Evolutionary conservation across 257 asterid genomes (phyloP).

Genomic region (Penstemon barbatus): DNA sequence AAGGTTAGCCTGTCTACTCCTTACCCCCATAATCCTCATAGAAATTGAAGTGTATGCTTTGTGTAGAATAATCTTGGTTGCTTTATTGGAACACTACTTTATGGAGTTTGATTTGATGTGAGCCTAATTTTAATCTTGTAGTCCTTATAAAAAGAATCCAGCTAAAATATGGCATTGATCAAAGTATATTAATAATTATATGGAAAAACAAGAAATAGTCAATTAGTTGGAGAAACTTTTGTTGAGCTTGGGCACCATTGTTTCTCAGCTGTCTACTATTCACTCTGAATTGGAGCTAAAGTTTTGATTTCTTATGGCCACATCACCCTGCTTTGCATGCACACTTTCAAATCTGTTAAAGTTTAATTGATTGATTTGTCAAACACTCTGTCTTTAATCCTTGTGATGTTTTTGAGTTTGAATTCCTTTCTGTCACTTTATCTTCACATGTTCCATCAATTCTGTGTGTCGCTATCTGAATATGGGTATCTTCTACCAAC

Average conservation of each 20-base stretch:
- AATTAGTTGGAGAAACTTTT: background rate
- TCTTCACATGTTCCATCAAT: background rate
- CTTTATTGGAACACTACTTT: background rate
- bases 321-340: conserved; percentile 2
- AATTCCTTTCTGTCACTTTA: background rate
- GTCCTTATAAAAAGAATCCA: conserved; percentile 4
- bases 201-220: background rate
- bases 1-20: conserved; percentile 13
- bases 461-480: conserved; percentile 1
- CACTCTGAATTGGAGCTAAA: conserved; percentile 18
- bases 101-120: too few relatives aligned
- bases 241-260: conserved; percentile 3
- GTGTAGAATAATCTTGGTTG: background rate
- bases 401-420: background rate
- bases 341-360: background rate
- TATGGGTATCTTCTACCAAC: conserved; percentile 2
- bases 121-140: too few relatives aligned
- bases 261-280: conserved; percentile 1
- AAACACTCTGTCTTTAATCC: background rate
- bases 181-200: background rate
- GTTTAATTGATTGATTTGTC: background rate
- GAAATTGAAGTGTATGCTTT: background rate
- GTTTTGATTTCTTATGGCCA: conserved; percentile 2
- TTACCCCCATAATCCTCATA: background rate
- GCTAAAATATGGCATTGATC: background rate